Evolutionary conservation across 1,284 basidiomycete genomes (phyloP).

Genomic region (Tilletia walkeri): DNA sequence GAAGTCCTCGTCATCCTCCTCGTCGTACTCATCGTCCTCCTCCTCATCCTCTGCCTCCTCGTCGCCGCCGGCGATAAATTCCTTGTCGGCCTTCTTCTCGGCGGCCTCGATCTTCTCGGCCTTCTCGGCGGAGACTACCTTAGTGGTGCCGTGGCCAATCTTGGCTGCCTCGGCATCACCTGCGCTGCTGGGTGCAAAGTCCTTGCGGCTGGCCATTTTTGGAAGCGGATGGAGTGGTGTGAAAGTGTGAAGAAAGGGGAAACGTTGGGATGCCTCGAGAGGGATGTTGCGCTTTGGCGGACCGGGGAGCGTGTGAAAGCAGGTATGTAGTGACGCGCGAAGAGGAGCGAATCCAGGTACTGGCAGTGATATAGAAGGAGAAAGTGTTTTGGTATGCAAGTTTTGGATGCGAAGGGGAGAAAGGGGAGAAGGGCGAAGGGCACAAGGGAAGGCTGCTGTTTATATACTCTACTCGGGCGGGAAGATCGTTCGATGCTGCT

Average conservation of each 20-base stretch:
- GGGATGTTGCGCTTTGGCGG: too few species aligned
- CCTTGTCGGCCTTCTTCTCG: constrained; percentile 15
- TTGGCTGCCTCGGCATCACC: constrained; percentile 2
- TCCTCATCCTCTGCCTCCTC: background rate
- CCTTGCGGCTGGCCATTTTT: constrained; percentile 9
- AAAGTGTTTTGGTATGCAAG: background rate
- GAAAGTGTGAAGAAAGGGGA: background rate
- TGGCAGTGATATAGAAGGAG: background rate
- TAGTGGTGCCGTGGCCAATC: constrained; percentile 7
- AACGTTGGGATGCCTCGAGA: too few species aligned
- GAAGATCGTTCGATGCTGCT: too few species aligned
- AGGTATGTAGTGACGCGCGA: too few species aligned
- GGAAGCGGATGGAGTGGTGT: background rate
- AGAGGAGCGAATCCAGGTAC: background rate
- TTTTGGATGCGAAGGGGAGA: background rate
- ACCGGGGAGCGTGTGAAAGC: too few species aligned
- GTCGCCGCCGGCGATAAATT: constrained; percentile 15
- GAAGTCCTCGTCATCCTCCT: constrained; percentile 11
- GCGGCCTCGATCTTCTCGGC: constrained; percentile 4
- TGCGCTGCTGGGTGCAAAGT: constrained; percentile 3
- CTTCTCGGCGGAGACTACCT: constrained; percentile 12
- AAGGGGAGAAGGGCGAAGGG: background rate
- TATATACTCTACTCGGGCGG: too few species aligned
- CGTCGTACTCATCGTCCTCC: constrained; percentile 6
- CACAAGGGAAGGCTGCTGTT: too few species aligned